These are phyloP conservation scores for Melampsora americana DNA, from an alignment of 1,284 basidiomycete genomes.

Conservation along the genomic window DNA sequence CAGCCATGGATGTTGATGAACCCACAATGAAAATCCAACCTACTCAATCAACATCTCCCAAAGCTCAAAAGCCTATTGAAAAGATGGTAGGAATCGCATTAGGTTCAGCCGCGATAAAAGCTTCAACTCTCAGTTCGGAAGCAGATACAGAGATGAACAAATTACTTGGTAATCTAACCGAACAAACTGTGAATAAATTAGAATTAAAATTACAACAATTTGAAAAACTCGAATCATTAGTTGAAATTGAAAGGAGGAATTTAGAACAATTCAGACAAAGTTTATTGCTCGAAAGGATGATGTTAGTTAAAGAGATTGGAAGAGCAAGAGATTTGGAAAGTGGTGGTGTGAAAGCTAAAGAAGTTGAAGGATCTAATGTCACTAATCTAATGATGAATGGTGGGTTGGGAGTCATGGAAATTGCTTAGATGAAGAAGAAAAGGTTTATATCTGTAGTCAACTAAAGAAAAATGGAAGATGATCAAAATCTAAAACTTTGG, in stretches of 20 bases:
- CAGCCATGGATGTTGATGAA: slow-evolving; percentile 30
- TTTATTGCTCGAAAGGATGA: slow-evolving; percentile 50
- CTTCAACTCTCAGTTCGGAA: slow-evolving; percentile 72
- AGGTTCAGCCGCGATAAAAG: slow-evolving; percentile 82
- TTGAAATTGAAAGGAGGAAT: slow-evolving; percentile 76
- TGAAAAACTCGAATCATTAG: slow-evolving; percentile 79
- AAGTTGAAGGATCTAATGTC: not conserved
- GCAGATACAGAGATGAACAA: slow-evolving; percentile 78
- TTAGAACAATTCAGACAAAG: slow-evolving; percentile 60
- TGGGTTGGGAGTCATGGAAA: not conserved
- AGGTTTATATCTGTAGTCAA: too few relatives aligned
- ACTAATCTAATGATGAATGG: not conserved
- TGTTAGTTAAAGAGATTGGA: slow-evolving; percentile 47
- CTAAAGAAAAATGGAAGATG: too few relatives aligned
- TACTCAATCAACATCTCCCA: slow-evolving; percentile 31
- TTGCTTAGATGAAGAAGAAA: not conserved
- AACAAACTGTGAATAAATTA: slow-evolving; percentile 85
- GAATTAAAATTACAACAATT: slow-evolving; percentile 90
- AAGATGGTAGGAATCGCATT: slow-evolving; percentile 80
- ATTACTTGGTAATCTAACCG: slow-evolving; percentile 79
- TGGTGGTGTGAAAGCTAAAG: not conserved
- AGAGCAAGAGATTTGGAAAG: slow-evolving; percentile 3
- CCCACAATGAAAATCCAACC: slow-evolving; percentile 9
- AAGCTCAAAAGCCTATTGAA: slow-evolving; percentile 64
- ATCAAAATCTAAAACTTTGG: too few relatives aligned